Evolutionary conservation across 2,329 filamentous ascomycete genomes (phyloP).

Genomic region (Curvularia sp.): DNA sequence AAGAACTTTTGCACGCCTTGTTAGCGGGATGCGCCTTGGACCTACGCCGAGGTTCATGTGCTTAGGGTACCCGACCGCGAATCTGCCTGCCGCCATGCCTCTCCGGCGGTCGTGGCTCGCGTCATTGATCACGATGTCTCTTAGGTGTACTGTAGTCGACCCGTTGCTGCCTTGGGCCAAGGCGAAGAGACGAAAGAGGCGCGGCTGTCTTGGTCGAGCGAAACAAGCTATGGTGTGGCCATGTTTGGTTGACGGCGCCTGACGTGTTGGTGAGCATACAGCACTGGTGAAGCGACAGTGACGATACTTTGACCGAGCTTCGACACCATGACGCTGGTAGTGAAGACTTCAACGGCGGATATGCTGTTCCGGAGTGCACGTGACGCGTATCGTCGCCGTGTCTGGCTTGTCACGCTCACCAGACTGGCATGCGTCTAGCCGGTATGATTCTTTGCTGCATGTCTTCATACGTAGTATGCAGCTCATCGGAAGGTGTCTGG

Average conservation of each 20-base stretch:
- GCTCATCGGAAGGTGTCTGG: background rate
- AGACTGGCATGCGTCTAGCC: background rate
- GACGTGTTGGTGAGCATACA: background rate
- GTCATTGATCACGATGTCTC: conserved; percentile 1
- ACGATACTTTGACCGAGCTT: background rate
- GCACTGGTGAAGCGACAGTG: background rate
- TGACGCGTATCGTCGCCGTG: background rate
- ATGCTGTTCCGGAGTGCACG: background rate
- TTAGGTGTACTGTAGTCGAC: background rate
- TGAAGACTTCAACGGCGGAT: background rate
- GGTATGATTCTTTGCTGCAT: background rate
- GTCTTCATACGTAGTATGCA: background rate
- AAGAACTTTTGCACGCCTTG: conserved; percentile 1
- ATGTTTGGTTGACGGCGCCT: background rate
- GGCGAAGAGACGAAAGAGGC: background rate
- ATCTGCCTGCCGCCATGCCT: background rate
- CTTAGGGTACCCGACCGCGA: conserved; percentile 5
- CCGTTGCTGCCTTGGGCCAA: background rate
- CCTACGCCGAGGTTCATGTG: conserved; percentile 2
- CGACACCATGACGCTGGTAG: background rate
- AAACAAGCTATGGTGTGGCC: background rate
- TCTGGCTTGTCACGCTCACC: background rate
- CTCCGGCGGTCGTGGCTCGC: background rate
- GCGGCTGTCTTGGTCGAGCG: background rate
- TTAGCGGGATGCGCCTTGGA: conserved; percentile 3